Percentiles rank a stretch among this genome's conserved stretches.
phyloP scores from a whole-genome alignment of 192 early-diverging fungal genomes.

The Haplosporangium gracile region DNA sequence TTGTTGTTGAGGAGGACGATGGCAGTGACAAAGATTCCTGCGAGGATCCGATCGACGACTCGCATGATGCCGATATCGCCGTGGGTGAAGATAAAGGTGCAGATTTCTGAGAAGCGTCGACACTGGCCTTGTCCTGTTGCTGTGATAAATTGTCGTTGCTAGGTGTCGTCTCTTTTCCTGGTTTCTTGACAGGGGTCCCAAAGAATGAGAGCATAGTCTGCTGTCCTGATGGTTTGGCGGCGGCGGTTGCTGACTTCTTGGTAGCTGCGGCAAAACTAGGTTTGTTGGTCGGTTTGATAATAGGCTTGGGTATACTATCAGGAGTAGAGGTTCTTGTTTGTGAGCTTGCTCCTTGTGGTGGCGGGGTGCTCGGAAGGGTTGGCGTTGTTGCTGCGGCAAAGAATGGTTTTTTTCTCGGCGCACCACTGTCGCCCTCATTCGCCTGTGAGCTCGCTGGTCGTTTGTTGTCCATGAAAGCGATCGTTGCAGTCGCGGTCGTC shows the following conservation, averaged over 20 bases:
- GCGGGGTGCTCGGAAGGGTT: background rate
- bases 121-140: background rate
- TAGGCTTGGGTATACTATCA: slow-evolving; percentile 23
- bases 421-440: slow-evolving; percentile 10
- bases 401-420: slow-evolving; percentile 18
- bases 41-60: background rate
- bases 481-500: background rate
- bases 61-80: background rate
- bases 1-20: background rate
- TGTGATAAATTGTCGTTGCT: background rate
- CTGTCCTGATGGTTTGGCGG: slow-evolving; percentile 6
- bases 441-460: background rate
- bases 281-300: slow-evolving; percentile 4
- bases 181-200: slow-evolving; percentile 11
- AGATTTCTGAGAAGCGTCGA: background rate
- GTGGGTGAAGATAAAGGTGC: background rate
- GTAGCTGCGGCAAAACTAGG: background rate
- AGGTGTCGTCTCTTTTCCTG: background rate
- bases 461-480: background rate
- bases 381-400: background rate
- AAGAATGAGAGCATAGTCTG: slow-evolving; percentile 41
- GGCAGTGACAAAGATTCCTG: background rate
- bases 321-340: background rate
- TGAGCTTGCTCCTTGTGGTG: background rate
- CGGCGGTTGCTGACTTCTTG: slow-evolving; percentile 6